Conservation (phyloP, 169 alveolate species). For the Eimeria necatrix region DNA sequence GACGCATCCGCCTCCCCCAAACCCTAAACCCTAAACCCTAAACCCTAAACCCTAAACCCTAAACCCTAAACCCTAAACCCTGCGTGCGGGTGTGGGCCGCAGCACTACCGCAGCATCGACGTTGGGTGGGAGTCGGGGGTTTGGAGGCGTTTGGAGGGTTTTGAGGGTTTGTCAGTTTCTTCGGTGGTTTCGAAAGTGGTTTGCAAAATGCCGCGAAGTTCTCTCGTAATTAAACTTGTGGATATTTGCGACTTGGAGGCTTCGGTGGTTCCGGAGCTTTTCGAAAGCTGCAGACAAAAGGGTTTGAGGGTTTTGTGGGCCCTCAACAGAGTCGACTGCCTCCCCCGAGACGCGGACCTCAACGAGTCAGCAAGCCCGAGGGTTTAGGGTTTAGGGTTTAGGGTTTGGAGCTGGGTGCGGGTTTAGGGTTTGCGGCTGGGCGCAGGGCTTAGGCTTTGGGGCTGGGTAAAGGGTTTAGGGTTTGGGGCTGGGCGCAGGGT, state of each 20-base stretch:
- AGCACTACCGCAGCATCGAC: slow-evolving; percentile 58
- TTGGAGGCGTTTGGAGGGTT: not conserved
- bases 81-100: not conserved
- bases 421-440: too few species aligned
- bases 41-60: not conserved
- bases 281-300: slow-evolving; percentile 89
- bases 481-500: too few species aligned
- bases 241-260: slow-evolving; percentile 91
- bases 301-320: slow-evolving; percentile 90
- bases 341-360: slow-evolving; percentile 82
- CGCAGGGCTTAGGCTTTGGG: too few species aligned
- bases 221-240: slow-evolving; percentile 88
- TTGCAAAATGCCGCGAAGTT: slow-evolving; percentile 66
- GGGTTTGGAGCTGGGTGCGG: too few species aligned
- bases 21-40: too few species aligned
- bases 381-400: too few species aligned
- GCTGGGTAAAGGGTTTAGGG: too few species aligned
- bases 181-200: slow-evolving; percentile 42
- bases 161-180: slow-evolving; percentile 19
- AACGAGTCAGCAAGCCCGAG: slow-evolving; percentile 60
- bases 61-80: not conserved
- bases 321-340: slow-evolving; percentile 90
- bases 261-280: slow-evolving; percentile 91
- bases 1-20: not conserved
- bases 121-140: slow-evolving; percentile 49